phyloP scores from a whole-genome alignment of 768 basidiomycete genomes.

The Tulasnella sp. region DNA sequence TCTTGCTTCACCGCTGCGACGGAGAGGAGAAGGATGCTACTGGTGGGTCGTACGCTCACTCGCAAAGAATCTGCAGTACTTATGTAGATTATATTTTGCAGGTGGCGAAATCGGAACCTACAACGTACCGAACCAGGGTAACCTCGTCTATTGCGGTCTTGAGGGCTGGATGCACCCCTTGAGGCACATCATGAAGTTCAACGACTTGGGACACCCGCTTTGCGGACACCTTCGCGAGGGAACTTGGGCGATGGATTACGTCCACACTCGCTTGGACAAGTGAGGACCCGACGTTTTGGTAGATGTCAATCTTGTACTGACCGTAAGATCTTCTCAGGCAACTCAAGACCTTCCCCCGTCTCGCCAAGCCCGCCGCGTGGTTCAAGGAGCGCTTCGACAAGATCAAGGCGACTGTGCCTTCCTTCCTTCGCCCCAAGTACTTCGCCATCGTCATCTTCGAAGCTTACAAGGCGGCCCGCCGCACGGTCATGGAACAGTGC shows the following conservation, averaged over 20 bases:
- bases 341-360: constrained; percentile 57
- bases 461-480: constrained; percentile 88
- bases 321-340: constrained; percentile 37
- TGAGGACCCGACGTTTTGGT: constrained; percentile 43
- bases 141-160: constrained; percentile 84
- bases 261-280: constrained; percentile 63
- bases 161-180: constrained; percentile 97
- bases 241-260: constrained; percentile 89
- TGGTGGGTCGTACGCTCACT: constrained; percentile 33
- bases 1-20: constrained; percentile 79
- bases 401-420: constrained; percentile 67
- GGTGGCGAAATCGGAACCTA: constrained; percentile 77
- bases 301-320: background rate
- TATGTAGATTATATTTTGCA: constrained; percentile 9
- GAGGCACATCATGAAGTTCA: constrained; percentile 76
- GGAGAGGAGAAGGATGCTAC: constrained; percentile 91
- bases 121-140: constrained; percentile 68
- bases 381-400: constrained; percentile 81
- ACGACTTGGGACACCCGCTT: constrained; percentile 90
- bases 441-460: constrained; percentile 88
- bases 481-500: constrained; percentile 76
- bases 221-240: constrained; percentile 85
- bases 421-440: constrained; percentile 92
- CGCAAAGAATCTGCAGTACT: background rate
- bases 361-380: constrained; percentile 74